Percentiles rank a stretch among this genome's conserved stretches.
Evolutionary conservation across 768 basidiomycete genomes (phyloP).

Genomic region (Mycena metata): DNA sequence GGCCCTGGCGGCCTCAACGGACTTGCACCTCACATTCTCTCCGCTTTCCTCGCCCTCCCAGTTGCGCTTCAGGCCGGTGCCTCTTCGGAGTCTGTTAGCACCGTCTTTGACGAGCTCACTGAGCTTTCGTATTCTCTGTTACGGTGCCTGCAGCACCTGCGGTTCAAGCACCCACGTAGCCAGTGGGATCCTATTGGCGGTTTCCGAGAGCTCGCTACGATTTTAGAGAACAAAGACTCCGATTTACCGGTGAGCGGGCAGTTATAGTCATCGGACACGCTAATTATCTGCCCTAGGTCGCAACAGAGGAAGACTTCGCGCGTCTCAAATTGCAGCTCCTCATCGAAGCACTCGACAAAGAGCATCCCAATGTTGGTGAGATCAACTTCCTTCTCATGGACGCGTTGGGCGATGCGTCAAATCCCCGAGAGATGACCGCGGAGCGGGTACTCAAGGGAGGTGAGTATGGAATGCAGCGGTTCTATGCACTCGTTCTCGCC

Average conservation of each 20-base stretch:
- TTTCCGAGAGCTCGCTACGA: neutral
- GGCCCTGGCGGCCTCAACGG: constrained; percentile 2
- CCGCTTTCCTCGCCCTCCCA: neutral
- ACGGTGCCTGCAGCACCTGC: neutral
- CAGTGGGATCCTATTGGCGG: neutral
- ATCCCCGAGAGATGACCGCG: neutral
- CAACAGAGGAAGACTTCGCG: neutral
- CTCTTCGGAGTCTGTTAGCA: neutral
- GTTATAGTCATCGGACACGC: neutral
- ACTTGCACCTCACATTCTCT: neutral
- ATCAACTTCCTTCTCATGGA: neutral
- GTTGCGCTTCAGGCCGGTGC: neutral
- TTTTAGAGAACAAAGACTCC: neutral
- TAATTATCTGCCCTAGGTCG: neutral
- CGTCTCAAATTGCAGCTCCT: neutral
- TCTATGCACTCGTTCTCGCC: neutral
- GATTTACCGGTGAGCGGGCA: neutral
- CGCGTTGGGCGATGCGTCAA: neutral
- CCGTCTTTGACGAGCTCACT: neutral
- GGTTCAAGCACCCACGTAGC: neutral
- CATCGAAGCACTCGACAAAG: neutral
- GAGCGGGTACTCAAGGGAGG: neutral
- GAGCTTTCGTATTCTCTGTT: neutral
- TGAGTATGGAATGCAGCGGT: neutral
- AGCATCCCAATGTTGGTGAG: neutral